Evolutionary conservation across 176 grass and related monocot genomes (phyloP), one percentile per base, ranked within the genome.

Genomic region (Eleusine indica): DNA sequence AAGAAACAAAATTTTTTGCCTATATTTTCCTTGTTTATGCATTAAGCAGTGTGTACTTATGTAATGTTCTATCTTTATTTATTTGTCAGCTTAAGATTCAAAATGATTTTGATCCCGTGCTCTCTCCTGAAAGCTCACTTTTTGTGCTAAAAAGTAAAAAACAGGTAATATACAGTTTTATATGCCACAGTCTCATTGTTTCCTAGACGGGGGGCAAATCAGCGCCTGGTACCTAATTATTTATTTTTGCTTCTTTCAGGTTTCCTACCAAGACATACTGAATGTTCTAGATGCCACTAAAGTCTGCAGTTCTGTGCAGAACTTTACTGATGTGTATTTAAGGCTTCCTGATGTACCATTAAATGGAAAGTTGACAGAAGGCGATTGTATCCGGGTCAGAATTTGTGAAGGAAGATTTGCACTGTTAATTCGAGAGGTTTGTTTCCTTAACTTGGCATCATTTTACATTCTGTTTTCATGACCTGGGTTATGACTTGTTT

Each of bases 371-470:
- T 82, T 98, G 56, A 77, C 85, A 56, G 96, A 98, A 89, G 88
- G 85, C 67, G 96, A 98, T 64, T 98, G 96, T 88, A 95, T 98
- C 73, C 91, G 96, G 64, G 96, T 98, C 58, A 95, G 96, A 86
- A 95, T 98, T 83, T 98, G 96, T 93, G 96, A 98, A 91, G 96
- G 96, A 78, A 89, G 96, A 87, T 98, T 98, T 89, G 96, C 96
- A 73, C 88, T 98, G 83, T 88, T 98, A 56, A 98, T 98, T 87
- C 85, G 96, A 40, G 93, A 98, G 89, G 96, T 98, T 40, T 75
- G 89, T 73, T 7, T 48, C 58, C 67, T 70, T 82, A 41, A 22
- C 66, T 25, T 64, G 47, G 68, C 51, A 51, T 62, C 65, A 39
- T 89, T 89, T 46, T 74, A 76, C 16, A 12, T 76, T 52, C 37